phyloP scores from a whole-genome alignment of 1,139 yeast species.

The Lodderomyces metapsilosis region DNA sequence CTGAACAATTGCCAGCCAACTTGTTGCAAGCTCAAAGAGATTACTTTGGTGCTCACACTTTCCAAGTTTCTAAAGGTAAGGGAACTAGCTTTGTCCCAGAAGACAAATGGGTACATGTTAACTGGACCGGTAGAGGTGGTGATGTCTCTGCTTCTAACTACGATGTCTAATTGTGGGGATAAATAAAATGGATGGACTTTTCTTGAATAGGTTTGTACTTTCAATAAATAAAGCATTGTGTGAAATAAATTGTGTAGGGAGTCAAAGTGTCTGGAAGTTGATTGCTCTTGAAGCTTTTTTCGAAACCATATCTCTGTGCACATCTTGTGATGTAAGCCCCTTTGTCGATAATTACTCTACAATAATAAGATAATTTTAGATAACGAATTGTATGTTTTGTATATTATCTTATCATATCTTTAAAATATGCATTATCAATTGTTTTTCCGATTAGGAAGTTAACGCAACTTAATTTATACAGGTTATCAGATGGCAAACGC shows the following conservation, averaged over 20 bases:
- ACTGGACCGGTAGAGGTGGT: conserved; percentile 99
- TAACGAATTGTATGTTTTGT: no score
- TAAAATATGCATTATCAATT: no score
- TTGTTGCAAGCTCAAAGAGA: conserved; percentile 99
- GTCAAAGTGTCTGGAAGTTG: no score
- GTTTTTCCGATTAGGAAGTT: not conserved
- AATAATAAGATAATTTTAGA: no score
- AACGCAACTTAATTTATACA: not conserved
- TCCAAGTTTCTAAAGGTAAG: conserved; percentile 86
- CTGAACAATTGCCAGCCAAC: conserved; percentile 94
- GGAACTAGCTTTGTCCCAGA: conserved; percentile 76
- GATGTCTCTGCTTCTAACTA: conserved; percentile 93
- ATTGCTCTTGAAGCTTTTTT: no score
- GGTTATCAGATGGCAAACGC: no score
- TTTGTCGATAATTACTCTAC: no score
- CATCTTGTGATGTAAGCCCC: no score
- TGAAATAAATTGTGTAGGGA: no score
- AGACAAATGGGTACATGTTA: conserved; percentile 85
- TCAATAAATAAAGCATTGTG: not conserved
- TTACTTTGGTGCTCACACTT: conserved; percentile 99
- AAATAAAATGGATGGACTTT: not conserved
- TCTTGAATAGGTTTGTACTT: not conserved
- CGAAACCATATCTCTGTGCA: no score
- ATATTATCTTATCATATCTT: no score
- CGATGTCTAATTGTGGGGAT: conserved; percentile 62